Conservation (phyloP, 1,284 basidiomycete species). For the Irpex sp. region DNA sequence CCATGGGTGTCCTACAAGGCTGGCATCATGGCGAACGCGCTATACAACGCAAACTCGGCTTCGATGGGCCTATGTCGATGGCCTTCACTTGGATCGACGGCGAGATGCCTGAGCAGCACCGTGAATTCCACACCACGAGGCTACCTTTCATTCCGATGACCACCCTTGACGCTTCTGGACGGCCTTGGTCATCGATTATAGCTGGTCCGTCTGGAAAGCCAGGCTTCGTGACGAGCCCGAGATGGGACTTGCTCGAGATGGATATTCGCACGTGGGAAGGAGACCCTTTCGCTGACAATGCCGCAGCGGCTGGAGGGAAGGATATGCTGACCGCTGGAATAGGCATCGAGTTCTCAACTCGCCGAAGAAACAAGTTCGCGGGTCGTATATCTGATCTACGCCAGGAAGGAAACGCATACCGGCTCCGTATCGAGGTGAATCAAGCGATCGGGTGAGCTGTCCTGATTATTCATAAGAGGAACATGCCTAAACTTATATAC, state of each 20-base stretch:
- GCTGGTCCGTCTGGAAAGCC: conserved; percentile 27
- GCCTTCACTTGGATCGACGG: conserved; percentile 29
- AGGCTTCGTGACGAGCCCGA: conserved; percentile 43
- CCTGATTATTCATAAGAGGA: neutral
- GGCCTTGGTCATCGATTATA: conserved; percentile 39
- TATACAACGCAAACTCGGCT: conserved; percentile 31
- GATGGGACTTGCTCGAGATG: conserved; percentile 38
- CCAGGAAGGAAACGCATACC: conserved; percentile 19
- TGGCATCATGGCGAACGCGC: conserved; percentile 38
- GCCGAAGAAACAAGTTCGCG: conserved; percentile 61
- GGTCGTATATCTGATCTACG: conserved; percentile 37
- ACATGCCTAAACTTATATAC: neutral
- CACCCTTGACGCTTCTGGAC: conserved; percentile 28
- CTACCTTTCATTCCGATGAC: conserved; percentile 40
- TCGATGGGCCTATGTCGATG: conserved; percentile 21
- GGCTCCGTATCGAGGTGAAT: conserved; percentile 40
- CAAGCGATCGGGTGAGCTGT: conserved; percentile 51
- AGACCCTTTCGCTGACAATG: conserved; percentile 47
- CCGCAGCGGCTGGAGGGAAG: conserved; percentile 23
- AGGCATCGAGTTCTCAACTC: conserved; percentile 55
- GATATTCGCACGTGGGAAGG: conserved; percentile 47
- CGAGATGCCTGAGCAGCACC: conserved; percentile 35
- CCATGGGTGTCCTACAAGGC: conserved; percentile 24
- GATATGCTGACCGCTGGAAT: conserved; percentile 50
- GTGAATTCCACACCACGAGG: conserved; percentile 30